phyloP scores from a whole-genome alignment of 202 grass and related monocot genomes.

The Digitaria exilis region DNA sequence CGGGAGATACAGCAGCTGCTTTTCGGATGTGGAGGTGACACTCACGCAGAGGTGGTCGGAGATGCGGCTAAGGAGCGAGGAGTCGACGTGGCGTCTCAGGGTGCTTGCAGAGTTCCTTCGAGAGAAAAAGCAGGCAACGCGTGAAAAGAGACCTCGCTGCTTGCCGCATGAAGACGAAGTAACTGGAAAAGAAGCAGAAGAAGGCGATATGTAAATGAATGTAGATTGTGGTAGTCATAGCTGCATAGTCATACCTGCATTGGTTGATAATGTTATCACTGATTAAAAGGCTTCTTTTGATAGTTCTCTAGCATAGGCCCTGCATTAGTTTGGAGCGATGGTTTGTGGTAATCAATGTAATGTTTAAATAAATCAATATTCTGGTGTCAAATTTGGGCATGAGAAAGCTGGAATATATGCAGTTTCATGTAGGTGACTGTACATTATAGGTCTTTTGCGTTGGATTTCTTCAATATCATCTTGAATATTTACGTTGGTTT shows the following conservation, averaged over 20 bases:
- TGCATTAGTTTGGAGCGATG: background rate
- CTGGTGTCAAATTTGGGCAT: background rate
- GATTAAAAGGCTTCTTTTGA: too few relatives aligned
- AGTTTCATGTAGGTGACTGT: too few relatives aligned
- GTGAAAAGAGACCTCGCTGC: background rate
- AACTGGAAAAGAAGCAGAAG: background rate
- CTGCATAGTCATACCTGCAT: too few relatives aligned
- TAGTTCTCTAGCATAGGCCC: too few relatives aligned
- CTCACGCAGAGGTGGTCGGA: constrained; percentile 47
- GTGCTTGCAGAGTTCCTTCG: constrained; percentile 33
- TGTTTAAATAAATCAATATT: background rate
- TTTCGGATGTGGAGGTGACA: constrained; percentile 42
- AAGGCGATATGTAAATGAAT: background rate
- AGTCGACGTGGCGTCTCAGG: constrained; percentile 35
- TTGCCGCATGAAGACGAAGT: background rate
- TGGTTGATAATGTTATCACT: background rate
- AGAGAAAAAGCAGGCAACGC: background rate
- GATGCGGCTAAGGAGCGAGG: constrained; percentile 49
- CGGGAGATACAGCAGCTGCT: constrained; percentile 39
- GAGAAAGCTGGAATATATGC: too few relatives aligned
- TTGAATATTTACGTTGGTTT: too few relatives aligned
- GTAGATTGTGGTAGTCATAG: background rate
- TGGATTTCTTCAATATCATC: background rate
- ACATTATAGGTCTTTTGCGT: background rate
- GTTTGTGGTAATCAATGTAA: background rate